Conservation (phyloP, 2,329 filamentous ascomycete genomes). For the Aspergillus chevalieri region DNA sequence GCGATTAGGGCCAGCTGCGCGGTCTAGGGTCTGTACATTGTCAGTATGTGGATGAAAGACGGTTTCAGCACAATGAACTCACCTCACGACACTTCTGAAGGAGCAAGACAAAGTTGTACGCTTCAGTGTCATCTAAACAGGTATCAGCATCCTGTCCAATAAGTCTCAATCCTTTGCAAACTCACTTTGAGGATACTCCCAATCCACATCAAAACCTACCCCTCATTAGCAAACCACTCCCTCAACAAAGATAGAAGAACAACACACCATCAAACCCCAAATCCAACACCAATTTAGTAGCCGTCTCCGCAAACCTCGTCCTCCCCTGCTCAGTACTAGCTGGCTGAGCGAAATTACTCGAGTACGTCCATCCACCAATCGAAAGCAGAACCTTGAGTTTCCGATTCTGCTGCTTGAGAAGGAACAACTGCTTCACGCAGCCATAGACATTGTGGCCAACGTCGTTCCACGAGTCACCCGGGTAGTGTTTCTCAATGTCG, state of each 20-base stretch:
- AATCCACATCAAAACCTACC: conserved; percentile 41
- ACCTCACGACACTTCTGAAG: conserved; percentile 39
- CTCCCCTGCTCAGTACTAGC: conserved; percentile 58
- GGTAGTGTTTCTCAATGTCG: conserved; percentile 64
- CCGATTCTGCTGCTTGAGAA: conserved; percentile 69
- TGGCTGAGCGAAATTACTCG: conserved; percentile 67
- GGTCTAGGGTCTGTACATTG: conserved; percentile 26
- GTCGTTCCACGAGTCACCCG: conserved; percentile 62
- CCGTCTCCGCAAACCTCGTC: conserved; percentile 60
- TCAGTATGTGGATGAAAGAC: conserved; percentile 5
- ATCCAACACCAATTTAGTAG: conserved; percentile 70
- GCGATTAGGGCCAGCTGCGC: conserved; percentile 33
- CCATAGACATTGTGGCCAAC: conserved; percentile 68
- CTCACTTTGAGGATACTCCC: conserved; percentile 42
- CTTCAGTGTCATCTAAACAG: conserved; percentile 34
- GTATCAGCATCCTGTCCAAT: conserved; percentile 6
- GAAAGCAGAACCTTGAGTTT: conserved; percentile 74
- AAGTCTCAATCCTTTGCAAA: neutral
- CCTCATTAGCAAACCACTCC: neutral
- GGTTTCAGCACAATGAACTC: conserved; percentile 1
- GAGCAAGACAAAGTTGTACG: conserved; percentile 38
- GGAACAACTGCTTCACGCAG: conserved; percentile 67
- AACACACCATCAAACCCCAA: conserved; percentile 59
- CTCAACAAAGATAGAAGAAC: conserved; percentile 1
- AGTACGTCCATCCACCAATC: conserved; percentile 76